phyloP scores from a whole-genome alignment of 2,329 filamentous ascomycete genomes.

The Aspergillus pseudonomiae region DNA sequence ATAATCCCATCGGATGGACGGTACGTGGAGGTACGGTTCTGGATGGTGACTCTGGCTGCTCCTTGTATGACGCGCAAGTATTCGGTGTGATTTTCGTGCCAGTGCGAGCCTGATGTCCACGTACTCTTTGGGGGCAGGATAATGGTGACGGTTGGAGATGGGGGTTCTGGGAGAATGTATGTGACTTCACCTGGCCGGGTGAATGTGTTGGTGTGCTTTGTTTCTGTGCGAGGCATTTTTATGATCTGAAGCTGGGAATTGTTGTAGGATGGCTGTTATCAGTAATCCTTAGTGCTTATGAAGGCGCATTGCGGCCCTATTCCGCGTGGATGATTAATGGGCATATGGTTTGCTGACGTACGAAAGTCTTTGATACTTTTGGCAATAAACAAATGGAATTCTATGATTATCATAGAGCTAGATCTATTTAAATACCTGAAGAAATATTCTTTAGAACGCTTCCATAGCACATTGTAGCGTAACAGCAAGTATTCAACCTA shows the following conservation, averaged over 20 bases:
- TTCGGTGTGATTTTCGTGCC: neutral
- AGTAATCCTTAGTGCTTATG: neutral
- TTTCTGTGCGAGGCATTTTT: neutral
- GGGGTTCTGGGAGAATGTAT: neutral
- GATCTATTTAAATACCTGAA: no score
- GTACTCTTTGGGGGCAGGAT: neutral
- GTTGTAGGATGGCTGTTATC: neutral
- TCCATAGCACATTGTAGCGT: no score
- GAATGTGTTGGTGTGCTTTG: neutral
- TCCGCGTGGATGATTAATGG: neutral
- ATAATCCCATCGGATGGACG: neutral
- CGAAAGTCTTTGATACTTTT: neutral
- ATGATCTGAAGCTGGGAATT: neutral
- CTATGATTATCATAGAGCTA: neutral
- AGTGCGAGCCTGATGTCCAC: neutral
- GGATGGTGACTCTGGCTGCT: neutral
- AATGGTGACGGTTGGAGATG: neutral
- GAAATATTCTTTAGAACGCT: no score
- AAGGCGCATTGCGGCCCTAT: neutral
- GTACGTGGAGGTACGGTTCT: neutral
- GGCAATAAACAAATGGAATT: neutral
- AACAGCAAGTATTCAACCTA: no score
- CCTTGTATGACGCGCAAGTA: neutral
- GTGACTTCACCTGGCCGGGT: neutral
- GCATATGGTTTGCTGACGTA: neutral